These are phyloP conservation scores for Mesotaenium endlicherianum DNA, from an alignment of 139 green algal genomes.

Conservation along the genomic window DNA sequence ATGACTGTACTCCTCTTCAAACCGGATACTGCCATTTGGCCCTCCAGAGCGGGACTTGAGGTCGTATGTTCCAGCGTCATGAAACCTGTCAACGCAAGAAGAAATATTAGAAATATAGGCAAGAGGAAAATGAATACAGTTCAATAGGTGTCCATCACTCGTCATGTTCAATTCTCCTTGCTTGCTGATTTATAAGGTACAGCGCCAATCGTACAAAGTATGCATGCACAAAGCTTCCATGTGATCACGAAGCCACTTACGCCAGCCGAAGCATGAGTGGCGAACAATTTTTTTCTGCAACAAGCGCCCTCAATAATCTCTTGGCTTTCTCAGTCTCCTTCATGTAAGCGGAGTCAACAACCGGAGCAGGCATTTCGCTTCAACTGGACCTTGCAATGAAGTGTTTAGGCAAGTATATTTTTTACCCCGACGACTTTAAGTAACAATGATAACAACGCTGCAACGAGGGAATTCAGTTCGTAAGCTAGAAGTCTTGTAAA, in stretches of 20 bases:
- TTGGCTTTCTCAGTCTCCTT: conserved; percentile 8
- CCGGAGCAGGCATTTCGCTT: conserved; percentile 20
- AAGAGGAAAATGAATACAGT: not conserved
- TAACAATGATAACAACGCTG: too few species aligned
- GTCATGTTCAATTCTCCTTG: not conserved
- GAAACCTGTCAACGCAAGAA: conserved; percentile 17
- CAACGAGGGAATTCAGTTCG: not conserved
- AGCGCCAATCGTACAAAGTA: not conserved
- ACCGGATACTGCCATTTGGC: conserved; percentile 37
- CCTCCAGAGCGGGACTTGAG: conserved; percentile 26
- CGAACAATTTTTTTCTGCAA: conserved; percentile 48
- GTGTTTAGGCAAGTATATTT: too few species aligned
- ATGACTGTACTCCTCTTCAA: conserved; percentile 39
- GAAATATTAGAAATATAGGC: not conserved
- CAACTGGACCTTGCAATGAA: too few species aligned
- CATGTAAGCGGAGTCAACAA: conserved; percentile 16
- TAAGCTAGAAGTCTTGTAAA: not conserved
- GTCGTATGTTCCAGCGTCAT: conserved; percentile 48
- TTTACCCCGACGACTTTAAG: too few species aligned
- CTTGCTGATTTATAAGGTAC: not conserved
- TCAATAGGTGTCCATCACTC: not conserved
- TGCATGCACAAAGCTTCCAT: not conserved
- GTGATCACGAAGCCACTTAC: conserved; percentile 12
- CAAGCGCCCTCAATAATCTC: conserved; percentile 9
- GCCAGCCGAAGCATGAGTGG: conserved; percentile 48